phyloP scores from a whole-genome alignment of 768 basidiomycete genomes.

The Harrya chromipes region DNA sequence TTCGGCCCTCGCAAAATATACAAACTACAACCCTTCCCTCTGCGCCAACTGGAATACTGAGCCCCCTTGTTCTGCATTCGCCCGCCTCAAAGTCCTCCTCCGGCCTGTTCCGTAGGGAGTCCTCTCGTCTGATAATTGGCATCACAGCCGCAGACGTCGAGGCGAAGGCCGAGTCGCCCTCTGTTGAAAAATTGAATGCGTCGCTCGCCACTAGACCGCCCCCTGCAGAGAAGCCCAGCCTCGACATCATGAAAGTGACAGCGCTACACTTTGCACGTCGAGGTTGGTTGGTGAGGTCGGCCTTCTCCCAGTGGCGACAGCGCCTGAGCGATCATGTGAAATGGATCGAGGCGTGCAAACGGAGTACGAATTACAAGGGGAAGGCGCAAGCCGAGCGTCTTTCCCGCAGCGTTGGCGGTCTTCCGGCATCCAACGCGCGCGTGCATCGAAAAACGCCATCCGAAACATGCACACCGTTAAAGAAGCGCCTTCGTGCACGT shows the following conservation, averaged over 20 bases:
- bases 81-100: constrained; percentile 21
- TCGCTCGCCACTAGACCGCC: constrained; percentile 1
- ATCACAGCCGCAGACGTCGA: constrained; percentile 12
- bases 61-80: constrained; percentile 29
- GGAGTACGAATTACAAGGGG: constrained; percentile 58
- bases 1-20: constrained; percentile 21
- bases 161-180: background rate
- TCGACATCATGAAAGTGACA: constrained; percentile 35
- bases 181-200: constrained; percentile 4
- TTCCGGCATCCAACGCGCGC: constrained; percentile 22
- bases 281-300: constrained; percentile 38
- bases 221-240: constrained; percentile 11
- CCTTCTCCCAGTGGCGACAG: constrained; percentile 47
- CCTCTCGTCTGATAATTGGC: constrained; percentile 25
- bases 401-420: constrained; percentile 21
- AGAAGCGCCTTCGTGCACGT: constrained; percentile 34
- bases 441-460: constrained; percentile 12
- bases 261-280: constrained; percentile 43
- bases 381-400: constrained; percentile 41
- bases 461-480: constrained; percentile 21
- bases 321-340: constrained; percentile 43
- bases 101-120: constrained; percentile 20
- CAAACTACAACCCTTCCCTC: constrained; percentile 24
- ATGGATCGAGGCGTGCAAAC: constrained; percentile 61
- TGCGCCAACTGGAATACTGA: constrained; percentile 28